A percentile compares a stretch with the other conserved stretches of the same genome.
Conservation (phyloP, 78 protist genomes). For the Protostelium mycophagum region DNA sequence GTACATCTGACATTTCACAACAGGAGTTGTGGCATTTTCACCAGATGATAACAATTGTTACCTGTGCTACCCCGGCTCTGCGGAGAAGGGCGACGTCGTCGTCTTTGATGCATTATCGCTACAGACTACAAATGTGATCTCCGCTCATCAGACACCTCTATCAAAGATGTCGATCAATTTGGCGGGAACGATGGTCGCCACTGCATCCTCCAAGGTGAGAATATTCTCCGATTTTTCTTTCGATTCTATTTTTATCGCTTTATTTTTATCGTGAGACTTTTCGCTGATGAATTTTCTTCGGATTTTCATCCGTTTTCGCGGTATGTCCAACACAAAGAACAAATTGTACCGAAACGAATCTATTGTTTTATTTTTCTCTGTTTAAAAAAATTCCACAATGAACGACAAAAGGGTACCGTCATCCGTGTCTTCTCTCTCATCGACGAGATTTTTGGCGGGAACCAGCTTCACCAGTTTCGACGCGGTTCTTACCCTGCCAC, state of each 20-base stretch:
- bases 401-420: constrained; percentile 66
- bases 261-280: too few relatives aligned
- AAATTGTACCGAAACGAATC: background rate
- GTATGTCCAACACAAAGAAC: background rate
- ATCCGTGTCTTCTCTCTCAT: constrained; percentile 63
- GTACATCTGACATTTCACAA: background rate
- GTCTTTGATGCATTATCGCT: constrained; percentile 55
- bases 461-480: constrained; percentile 12
- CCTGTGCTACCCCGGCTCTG: constrained; percentile 53
- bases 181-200: constrained; percentile 67
- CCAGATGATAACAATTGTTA: constrained; percentile 32
- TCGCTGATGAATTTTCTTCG: background rate
- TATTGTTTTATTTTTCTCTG: background rate
- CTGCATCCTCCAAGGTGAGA: constrained; percentile 42
- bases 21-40: constrained; percentile 31
- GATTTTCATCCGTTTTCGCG: background rate
- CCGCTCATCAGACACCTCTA: constrained; percentile 62
- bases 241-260: background rate
- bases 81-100: constrained; percentile 41
- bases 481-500: constrained; percentile 59
- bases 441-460: constrained; percentile 22
- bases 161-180: constrained; percentile 39
- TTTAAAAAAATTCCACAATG: background rate
- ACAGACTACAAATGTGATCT: constrained; percentile 54
- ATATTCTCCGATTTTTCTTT: background rate